Evolutionary conservation across 495 filamentous ascomycete genomes (phyloP), one percentile per base, ranked within the genome.

Genomic region (Trypethelium eluteriae): DNA sequence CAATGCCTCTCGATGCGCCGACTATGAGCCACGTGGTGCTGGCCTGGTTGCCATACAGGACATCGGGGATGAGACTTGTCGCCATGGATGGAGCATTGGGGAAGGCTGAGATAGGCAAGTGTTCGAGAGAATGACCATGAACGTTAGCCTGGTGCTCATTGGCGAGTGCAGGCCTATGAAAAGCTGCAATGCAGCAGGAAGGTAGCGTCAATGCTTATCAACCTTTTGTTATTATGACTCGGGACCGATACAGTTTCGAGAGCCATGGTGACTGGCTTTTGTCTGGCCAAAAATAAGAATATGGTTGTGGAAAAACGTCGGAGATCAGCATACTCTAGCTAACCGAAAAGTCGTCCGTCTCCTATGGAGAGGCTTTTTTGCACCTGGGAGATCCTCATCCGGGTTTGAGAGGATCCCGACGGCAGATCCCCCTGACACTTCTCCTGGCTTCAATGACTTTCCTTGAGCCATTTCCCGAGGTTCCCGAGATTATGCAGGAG

Each of bases 1-100:
- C 84, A 66, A 86, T 86, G 65, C 84, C 84, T 71, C 83, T 76
- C 56, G 79, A 81, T 38, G 82, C 83, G 41, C 83, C 84, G 12
- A 85, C 75, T n/a, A 85, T 78, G 10, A 84, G 70, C 80, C 83
- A 84, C 9, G 81, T 82, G 53, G 69, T 76, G 44, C 53, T 62
- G n/a, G 74, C 70, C 61, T 72, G 39, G 62, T 71, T 67, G 62
- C 65, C 63, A 56, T 73, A 74, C 64, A 74, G 65, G 16, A 68
- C 64, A 64, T 72, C 68, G 10, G 70, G 70, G n/a, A 74, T 75
- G 49, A 66, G 71, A 64, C 72, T 75, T 70, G 74, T 75, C 18
- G 62, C 64, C 36, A 53, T 39, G 41, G 14, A 16, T 46, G 38
- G 18, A 63, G 2, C 39, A 59, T 5, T 64, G 35, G 32, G 35